Evolutionary conservation across 2,329 filamentous ascomycete species (phyloP), one percentile per base, ranked within the genome.

Genomic region (Sarocladiaceae sp.): DNA sequence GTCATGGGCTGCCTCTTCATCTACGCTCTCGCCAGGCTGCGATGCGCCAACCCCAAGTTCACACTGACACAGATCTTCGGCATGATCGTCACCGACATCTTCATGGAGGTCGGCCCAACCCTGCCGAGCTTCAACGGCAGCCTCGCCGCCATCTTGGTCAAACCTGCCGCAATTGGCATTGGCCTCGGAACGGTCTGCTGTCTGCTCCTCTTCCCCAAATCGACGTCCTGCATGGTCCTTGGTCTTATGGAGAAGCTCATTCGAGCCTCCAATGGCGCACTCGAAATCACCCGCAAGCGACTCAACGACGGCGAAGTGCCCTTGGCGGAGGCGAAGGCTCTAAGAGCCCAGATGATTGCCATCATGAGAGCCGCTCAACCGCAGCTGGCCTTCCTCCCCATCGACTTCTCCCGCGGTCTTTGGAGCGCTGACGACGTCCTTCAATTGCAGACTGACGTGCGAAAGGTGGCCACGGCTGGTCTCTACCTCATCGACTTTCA

Each of bases 191-290:
- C 68, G 2, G 64, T 58, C 3, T 70, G 65, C 34, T 66, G 62
- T 4, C 42, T 75, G 1, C 45, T 75, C 3, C 58, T 75, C 34
- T 74, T 75, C 44, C 72, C 72, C 0, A 64, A 66, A 32, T 75
- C 72, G 0, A 70, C 72, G 0, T 73, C 71, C 0, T 64, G 66
- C 19, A 56, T 63, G 2, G 64, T 70, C 1, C 53, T 75, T 0
- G 51, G 53, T 7, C 48, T 59, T 11, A 54, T 65, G 33, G 55
- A 59, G 33, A 55, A 56, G 10, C 47, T 67, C 3, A 42, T 63
- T 3, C 51, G 52, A 12, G 51, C 62, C 50, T 48, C 68, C 0
- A 53, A 65, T 1, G 47, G 46, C 0, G 59, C 65, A 0, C 43
- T 70, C 4, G 56, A 60, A 2, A 48, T 54, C 3, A 67, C 64